These are phyloP conservation scores for Sphagnum fallax DNA, from an alignment of 228 moss, liverwort and hornwort genomes.

Conservation along the genomic window DNA sequence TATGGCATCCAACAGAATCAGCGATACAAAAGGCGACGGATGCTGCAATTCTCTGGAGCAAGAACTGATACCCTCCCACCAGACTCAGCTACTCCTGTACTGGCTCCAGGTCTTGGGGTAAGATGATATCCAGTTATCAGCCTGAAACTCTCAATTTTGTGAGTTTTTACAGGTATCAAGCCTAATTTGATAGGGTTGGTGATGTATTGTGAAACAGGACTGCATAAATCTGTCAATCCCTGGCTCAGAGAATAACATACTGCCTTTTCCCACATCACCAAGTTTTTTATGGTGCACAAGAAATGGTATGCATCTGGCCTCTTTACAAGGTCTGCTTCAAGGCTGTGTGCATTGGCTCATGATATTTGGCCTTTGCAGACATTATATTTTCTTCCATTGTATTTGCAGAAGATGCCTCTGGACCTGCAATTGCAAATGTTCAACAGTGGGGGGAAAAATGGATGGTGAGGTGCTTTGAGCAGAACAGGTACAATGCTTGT, in stretches of 20 bases:
- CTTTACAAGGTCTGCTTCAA: background rate
- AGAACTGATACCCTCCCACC: slow-evolving; percentile 32
- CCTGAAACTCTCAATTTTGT: background rate
- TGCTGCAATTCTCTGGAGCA: slow-evolving; percentile 48
- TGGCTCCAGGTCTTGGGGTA: slow-evolving; percentile 37
- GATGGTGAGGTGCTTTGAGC: slow-evolving; percentile 44
- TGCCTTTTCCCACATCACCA: slow-evolving; percentile 57
- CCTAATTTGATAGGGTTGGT: background rate
- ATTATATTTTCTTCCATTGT: background rate
- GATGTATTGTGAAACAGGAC: background rate
- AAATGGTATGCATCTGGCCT: background rate
- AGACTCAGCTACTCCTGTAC: slow-evolving; percentile 34
- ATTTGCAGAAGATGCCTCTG: slow-evolving; percentile 54
- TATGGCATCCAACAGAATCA: slow-evolving; percentile 40
- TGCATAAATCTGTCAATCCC: slow-evolving; percentile 13
- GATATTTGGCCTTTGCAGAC: background rate
- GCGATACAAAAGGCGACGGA: slow-evolving; percentile 51
- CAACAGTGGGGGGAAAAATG: slow-evolving; percentile 61
- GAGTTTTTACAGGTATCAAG: background rate
- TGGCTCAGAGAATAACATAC: slow-evolving; percentile 36
- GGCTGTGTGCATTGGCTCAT: background rate
- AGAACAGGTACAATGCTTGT: slow-evolving; percentile 23
- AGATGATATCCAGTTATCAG: background rate
- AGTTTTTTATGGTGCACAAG: slow-evolving; percentile 18
- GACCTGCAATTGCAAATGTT: slow-evolving; percentile 39